Conservation (phyloP, 345 rosid genomes). For the Eucalyptus paniculata region DNA sequence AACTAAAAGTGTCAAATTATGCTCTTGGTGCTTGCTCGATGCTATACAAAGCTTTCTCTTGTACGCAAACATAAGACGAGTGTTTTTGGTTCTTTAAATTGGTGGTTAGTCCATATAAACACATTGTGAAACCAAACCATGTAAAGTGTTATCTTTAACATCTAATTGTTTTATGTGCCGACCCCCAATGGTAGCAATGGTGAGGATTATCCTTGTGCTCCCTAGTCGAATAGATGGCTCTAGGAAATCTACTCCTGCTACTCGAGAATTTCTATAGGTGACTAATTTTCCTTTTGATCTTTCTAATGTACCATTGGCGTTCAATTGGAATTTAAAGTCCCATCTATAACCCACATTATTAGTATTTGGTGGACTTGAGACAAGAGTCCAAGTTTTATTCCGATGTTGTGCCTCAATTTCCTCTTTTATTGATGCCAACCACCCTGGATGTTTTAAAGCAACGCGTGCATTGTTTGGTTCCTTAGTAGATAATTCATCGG, state of each 20-base stretch:
- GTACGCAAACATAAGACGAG: not conserved
- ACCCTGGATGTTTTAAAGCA: not conserved
- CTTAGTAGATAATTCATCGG: not conserved
- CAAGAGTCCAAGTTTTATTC: not conserved
- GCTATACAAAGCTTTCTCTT: too few species aligned
- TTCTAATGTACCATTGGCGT: not conserved
- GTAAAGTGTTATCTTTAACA: not conserved
- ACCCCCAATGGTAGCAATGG: not conserved
- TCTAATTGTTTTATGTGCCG: not conserved
- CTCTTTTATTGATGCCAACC: not conserved
- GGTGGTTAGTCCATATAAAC: not conserved
- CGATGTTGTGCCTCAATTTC: not conserved
- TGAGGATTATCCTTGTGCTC: not conserved
- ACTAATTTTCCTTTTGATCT: not conserved
- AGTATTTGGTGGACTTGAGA: not conserved
- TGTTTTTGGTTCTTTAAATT: not conserved
- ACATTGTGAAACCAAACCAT: not conserved
- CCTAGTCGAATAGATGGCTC: not conserved
- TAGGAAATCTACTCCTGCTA: too few species aligned
- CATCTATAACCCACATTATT: not conserved
- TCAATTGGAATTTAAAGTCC: not conserved
- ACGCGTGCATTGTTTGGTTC: not conserved
- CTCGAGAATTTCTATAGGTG: rapidly evolving
- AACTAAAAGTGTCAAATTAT: not conserved
- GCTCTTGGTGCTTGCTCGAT: not conserved